phyloP scores from a whole-genome alignment of 139 green algal species.

The Desmodesmus armatus region DNA sequence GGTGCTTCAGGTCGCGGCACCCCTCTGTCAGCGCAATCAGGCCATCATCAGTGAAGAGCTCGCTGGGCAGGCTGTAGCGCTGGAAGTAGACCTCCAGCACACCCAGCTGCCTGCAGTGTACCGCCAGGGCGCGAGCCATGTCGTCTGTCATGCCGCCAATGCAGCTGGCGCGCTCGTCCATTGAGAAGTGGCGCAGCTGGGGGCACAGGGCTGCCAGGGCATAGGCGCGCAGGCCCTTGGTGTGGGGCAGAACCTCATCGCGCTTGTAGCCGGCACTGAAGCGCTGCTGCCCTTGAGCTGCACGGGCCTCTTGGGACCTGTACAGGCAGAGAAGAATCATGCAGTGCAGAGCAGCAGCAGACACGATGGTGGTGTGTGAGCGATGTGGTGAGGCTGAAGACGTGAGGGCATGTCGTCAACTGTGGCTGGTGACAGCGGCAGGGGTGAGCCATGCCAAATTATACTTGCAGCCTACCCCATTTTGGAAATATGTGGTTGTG shows the following conservation, averaged over 20 bases:
- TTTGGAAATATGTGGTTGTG: too few relatives aligned
- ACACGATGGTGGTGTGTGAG: neutral
- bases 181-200: constrained; percentile 3
- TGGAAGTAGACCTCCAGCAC: constrained; percentile 55
- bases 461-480: too few relatives aligned
- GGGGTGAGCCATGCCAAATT: too few relatives aligned
- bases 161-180: constrained; percentile 57
- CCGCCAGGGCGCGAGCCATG: constrained; percentile 48
- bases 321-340: neutral
- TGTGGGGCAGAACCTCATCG: constrained; percentile 45
- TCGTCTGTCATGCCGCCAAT: constrained; percentile 60
- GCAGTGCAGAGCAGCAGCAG: neutral
- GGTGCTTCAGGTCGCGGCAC: constrained; percentile 24
- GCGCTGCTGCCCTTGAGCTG: constrained; percentile 34
- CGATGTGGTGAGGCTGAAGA: neutral
- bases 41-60: constrained; percentile 59
- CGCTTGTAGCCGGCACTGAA: constrained; percentile 42
- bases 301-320: constrained; percentile 28
- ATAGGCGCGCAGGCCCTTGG: constrained; percentile 32
- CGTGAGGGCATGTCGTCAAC: too few relatives aligned
- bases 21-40: constrained; percentile 49
- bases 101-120: constrained; percentile 49
- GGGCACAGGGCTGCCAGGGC: constrained; percentile 30
- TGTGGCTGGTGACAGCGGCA: neutral
- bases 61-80: constrained; percentile 52